Percentiles rank a stretch among this genome's conserved stretches.
phyloP scores from a whole-genome alignment of 257 asterid species.

The Nicotiana noctiflora region DNA sequence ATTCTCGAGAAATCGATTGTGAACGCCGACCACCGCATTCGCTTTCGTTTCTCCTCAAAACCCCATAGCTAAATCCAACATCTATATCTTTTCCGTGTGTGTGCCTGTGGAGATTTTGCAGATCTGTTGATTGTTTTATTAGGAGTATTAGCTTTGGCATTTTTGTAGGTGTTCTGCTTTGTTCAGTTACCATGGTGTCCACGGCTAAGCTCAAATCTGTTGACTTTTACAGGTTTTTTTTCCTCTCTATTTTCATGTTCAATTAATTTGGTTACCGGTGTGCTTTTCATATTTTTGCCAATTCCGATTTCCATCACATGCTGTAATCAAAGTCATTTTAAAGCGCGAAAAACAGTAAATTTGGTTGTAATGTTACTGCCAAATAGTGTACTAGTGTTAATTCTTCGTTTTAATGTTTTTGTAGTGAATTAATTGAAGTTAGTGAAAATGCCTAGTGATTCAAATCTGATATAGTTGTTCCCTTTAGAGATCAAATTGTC shows the following conservation, averaged over 20 bases:
- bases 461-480: neutral
- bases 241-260: neutral
- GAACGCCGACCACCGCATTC: neutral
- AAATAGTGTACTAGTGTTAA: neutral
- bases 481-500: neutral
- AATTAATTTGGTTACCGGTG: neutral
- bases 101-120: neutral
- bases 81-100: neutral
- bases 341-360: neutral
- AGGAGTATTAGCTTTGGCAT: neutral
- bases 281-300: neutral
- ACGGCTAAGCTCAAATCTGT: constrained; percentile 50
- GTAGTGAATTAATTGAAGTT: neutral
- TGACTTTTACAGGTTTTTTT: constrained; percentile 50
- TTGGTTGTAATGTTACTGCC: neutral
- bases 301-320: neutral
- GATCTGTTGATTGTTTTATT: constrained; percentile 20
- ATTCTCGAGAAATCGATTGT: neutral
- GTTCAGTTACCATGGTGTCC: constrained; percentile 35
- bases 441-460: neutral
- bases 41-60: neutral
- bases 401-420: neutral
- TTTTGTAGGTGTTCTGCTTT: neutral
- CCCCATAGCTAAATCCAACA: neutral
- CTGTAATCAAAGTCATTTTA: neutral